A percentile compares a stretch with the other conserved stretches of the same genome.
Evolutionary conservation across 2,329 filamentous ascomycete genomes (phyloP).

Genomic region (Gaeumannomyces sp.): DNA sequence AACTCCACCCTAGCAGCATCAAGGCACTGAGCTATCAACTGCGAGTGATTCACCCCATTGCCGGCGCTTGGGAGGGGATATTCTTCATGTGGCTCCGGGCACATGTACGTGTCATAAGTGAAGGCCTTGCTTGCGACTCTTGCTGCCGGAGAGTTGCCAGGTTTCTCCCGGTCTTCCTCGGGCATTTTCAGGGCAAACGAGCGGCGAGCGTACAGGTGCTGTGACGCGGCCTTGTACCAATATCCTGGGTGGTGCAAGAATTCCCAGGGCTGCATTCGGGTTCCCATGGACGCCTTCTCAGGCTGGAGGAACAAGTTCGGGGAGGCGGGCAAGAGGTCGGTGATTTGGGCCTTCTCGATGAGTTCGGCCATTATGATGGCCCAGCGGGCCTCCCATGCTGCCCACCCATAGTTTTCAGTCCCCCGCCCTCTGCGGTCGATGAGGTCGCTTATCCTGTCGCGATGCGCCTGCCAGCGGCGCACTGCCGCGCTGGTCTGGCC

Average conservation of each 20-base stretch:
- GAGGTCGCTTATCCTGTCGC: conserved; percentile 66
- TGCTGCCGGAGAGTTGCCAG: conserved; percentile 40
- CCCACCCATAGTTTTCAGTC: conserved; percentile 84
- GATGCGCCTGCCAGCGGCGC: conserved; percentile 73
- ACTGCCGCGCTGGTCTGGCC: conserved; percentile 74
- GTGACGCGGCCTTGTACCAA: conserved; percentile 57
- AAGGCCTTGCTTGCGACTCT: conserved; percentile 44
- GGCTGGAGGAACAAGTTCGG: conserved; percentile 44
- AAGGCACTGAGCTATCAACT: conserved; percentile 48
- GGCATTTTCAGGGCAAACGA: conserved; percentile 50
- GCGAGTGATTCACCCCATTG: conserved; percentile 48
- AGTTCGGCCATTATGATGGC: conserved; percentile 56
- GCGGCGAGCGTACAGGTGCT: conserved; percentile 48
- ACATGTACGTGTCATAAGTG: conserved; percentile 61
- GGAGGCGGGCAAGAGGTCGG: conserved; percentile 40
- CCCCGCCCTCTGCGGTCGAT: conserved; percentile 80
- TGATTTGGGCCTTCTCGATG: conserved; percentile 47
- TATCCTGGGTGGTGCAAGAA: conserved; percentile 60
- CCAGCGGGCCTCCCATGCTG: conserved; percentile 84
- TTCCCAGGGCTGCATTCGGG: conserved; percentile 58
- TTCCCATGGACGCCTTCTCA: conserved; percentile 52
- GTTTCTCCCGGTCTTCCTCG: conserved; percentile 50
- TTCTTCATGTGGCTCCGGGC: conserved; percentile 56
- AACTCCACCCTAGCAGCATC: conserved; percentile 48
- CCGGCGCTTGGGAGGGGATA: conserved; percentile 34